phyloP scores from a whole-genome alignment of 306 rosid genomes.

The Senna tora region DNA sequence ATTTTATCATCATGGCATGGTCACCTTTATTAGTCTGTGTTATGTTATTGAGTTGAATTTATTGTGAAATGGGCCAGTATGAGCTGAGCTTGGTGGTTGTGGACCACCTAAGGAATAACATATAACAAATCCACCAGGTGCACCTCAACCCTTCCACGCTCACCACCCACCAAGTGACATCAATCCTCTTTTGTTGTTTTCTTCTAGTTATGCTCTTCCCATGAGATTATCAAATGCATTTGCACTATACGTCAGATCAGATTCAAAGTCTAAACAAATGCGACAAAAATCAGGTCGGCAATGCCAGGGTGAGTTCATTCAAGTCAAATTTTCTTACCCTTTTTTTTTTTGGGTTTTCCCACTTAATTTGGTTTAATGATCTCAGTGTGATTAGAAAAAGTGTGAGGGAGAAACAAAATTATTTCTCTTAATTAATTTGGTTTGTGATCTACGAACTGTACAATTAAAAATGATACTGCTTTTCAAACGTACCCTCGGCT shows the following conservation, averaged over 20 bases:
- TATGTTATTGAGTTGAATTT: conserved; percentile 17
- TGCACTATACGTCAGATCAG: conserved; percentile 4
- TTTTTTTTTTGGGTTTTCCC: background rate
- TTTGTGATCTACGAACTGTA: too few relatives aligned
- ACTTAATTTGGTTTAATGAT: background rate
- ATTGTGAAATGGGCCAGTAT: conserved; percentile 27
- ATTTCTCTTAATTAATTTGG: too few relatives aligned
- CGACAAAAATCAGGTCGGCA: conserved; percentile 8
- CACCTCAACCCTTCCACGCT: conserved; percentile 29
- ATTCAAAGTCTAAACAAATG: conserved; percentile 6
- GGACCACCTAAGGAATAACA: conserved; percentile 38
- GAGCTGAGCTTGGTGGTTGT: conserved; percentile 46
- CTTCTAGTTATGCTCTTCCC: too few relatives aligned
- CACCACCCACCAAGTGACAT: conserved; percentile 13
- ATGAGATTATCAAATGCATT: too few relatives aligned
- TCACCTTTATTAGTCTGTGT: conserved; percentile 40
- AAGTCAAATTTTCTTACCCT: background rate
- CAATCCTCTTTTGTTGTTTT: too few relatives aligned
- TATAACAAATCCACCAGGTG: conserved; percentile 30
- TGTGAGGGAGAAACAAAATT: background rate
- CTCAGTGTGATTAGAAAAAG: background rate
- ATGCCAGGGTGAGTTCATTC: background rate
- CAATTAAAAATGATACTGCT: too few relatives aligned
- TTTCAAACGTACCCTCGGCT: too few relatives aligned
- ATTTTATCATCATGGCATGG: conserved; percentile 70